Evolutionary conservation across 306 rosid genomes (phyloP), one percentile per base, ranked within the genome.

Genomic region (Trifolium subterraneum): DNA sequence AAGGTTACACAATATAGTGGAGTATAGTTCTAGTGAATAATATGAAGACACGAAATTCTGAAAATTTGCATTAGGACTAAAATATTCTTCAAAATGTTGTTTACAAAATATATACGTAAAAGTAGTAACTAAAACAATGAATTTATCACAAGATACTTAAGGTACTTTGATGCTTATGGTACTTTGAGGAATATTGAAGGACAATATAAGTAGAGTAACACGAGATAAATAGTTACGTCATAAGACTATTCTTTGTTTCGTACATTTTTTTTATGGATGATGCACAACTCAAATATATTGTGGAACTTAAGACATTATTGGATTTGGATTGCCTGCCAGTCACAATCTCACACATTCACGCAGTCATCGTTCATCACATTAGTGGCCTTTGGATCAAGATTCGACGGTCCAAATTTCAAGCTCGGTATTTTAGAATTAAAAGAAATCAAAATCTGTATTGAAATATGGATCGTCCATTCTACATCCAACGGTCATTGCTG

Each of bases 1-100:
- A 60, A 42, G n/a, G 73, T 80, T 63, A 83, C 31, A 23, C 19
- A 31, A 66, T 63, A 73, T 68, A 31, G 10, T 64, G 38, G 35
- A 59, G 72, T 76, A 68, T 39, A 66, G 65, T 16, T 55, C 41
- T 71, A 27, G 55, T 44, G 41, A 73, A 62, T 39, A 29, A 66
- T 39, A 29, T 59, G 64, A 64, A 51, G 75, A 42, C 50, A 31
- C 19, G 51, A 15, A 2, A 15, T 44, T 59, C 25, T 45, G 25
- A 8, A 36, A 64, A 54, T 35, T 22, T 35, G 56, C 51, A 25
- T 39, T 47, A 42, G 36, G 33, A 33, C 69, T 29, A 29, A 61
- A 50, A 62, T 70, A 27, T 64, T 38, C 63, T 68, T 44, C 74
- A 79, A 61, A 65, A 48, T 29, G 47, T 44, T 67, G 2, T 27